Evolutionary conservation across 2,329 filamentous ascomycete species (phyloP).

Genomic region (Pseudopyricularia javanii): DNA sequence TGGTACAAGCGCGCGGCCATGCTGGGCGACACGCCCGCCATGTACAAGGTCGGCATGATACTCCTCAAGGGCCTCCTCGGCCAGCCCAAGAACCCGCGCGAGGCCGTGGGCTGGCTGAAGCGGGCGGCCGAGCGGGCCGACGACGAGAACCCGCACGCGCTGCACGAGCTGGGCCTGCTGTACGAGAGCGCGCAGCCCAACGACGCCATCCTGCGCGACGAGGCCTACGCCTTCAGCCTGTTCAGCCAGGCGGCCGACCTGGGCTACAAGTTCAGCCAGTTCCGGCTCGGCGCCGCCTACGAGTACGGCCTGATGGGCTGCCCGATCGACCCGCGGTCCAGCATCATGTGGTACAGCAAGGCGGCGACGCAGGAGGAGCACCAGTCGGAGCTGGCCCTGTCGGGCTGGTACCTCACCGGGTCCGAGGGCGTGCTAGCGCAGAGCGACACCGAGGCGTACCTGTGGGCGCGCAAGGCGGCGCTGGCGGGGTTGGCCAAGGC

Average conservation of each 20-base stretch:
- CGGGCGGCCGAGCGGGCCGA: constrained; percentile 82
- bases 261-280: constrained; percentile 93
- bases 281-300: constrained; percentile 73
- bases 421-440: constrained; percentile 78
- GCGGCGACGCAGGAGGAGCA: constrained; percentile 91
- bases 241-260: constrained; percentile 79
- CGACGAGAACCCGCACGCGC: constrained; percentile 80
- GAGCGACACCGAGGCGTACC: constrained; percentile 89
- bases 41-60: constrained; percentile 99
- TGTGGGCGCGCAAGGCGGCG: constrained; percentile 93
- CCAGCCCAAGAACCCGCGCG: constrained; percentile 67
- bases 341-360: constrained; percentile 87
- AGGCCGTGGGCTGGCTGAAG: constrained; percentile 87
- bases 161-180: constrained; percentile 71
- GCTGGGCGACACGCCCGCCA: constrained; percentile 80
- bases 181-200: constrained; percentile 53
- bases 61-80: constrained; percentile 86
- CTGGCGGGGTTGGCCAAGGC: constrained; percentile 81
- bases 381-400: constrained; percentile 73
- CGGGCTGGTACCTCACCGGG: constrained; percentile 92
- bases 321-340: constrained; percentile 68
- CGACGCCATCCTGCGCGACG: constrained; percentile 68
- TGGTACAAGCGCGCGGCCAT: constrained; percentile 94
- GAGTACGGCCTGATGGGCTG: constrained; percentile 82
- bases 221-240: constrained; percentile 66